phyloP scores from a whole-genome alignment of 768 basidiomycete genomes.

The Termitomyces sp. region DNA sequence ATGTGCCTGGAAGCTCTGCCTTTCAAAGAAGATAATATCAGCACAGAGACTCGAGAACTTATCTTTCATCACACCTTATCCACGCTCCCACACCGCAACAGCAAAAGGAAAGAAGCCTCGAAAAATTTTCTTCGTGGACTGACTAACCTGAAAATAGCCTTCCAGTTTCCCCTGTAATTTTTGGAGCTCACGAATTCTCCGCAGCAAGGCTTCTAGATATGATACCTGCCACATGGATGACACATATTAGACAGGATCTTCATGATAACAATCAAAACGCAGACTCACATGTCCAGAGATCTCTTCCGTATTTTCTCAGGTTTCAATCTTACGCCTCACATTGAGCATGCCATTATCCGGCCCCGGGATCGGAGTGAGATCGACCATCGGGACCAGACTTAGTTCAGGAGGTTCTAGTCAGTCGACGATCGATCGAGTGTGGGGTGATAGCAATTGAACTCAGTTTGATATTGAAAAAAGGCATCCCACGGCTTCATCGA shows the following conservation, averaged over 20 bases:
- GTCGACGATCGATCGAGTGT: not conserved
- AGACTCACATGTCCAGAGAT: not conserved
- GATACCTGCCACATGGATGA: not conserved
- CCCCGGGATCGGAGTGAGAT: not conserved
- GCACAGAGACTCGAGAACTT: not conserved
- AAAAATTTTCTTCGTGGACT: not conserved
- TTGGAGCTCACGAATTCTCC: not conserved
- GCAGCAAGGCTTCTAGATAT: not conserved
- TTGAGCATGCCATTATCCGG: not conserved
- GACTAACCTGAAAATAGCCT: not conserved
- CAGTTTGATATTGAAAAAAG: not conserved
- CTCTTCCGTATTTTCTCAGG: not conserved
- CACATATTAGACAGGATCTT: not conserved
- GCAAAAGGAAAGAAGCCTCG: not conserved
- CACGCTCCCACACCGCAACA: not conserved
- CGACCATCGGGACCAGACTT: not conserved
- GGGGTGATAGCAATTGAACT: not conserved
- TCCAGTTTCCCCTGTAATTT: not conserved
- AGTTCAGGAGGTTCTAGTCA: not conserved
- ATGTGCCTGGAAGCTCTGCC: not conserved
- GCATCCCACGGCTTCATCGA: not conserved
- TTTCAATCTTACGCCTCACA: not conserved
- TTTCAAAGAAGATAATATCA: not conserved
- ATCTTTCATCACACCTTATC: not conserved
- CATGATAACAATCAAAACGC: not conserved